Evolutionary conservation across 2,329 filamentous ascomycete genomes (phyloP), one percentile per base, ranked within the genome.

Genomic region (Penicillium digitatum): DNA sequence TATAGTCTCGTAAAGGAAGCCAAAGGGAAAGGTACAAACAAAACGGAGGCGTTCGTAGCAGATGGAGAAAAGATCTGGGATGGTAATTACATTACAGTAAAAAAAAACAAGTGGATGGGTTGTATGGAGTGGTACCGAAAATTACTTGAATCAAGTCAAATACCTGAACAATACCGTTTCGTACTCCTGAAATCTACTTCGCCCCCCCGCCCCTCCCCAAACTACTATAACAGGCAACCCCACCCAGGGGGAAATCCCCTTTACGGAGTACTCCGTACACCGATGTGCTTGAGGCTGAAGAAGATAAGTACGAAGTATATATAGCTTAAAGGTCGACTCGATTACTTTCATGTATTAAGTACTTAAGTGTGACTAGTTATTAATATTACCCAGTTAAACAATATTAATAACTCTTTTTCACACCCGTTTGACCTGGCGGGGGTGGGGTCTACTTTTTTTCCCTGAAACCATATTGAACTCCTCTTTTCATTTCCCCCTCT

Each of bases 401-500:
- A 9, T 18, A 43, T 27, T 43, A 29, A 29, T 43, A 43, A 27
- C 39, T 10, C 38, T 24, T 40, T 16, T 40, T 40, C 38, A 24
- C 20, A 12, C 9, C 35, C 26, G 42, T 45, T 45, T 45, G 42
- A 45, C 42, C 42, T 45, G 27, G 42, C 27, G 42, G 42, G 42
- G 42, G 42, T 44, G 42, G 42, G 42, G 42, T 11, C 27, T 45
- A 31, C 42, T 31, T 45, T 44, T 43, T 42, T 27, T 42, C 16
- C 24, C 24, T 42, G n/a, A 42, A 42, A 26, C 24, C 39, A 18
- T 24, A 3, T 42, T 27, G 22, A 42, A 27, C 39, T 45, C 43
- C 35, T 59, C 48, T 39, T 42, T 45, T 38, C 22, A 18, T 18
- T 47, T 38, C 5, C 29, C 37, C 22, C 29, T 56, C 48, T 55